A percentile compares a stretch with the other conserved stretches of the same genome.
These are phyloP conservation scores for Plasmopara viticola DNA, from an alignment of 352 stramenopile genomes.

Conservation along the genomic window DNA sequence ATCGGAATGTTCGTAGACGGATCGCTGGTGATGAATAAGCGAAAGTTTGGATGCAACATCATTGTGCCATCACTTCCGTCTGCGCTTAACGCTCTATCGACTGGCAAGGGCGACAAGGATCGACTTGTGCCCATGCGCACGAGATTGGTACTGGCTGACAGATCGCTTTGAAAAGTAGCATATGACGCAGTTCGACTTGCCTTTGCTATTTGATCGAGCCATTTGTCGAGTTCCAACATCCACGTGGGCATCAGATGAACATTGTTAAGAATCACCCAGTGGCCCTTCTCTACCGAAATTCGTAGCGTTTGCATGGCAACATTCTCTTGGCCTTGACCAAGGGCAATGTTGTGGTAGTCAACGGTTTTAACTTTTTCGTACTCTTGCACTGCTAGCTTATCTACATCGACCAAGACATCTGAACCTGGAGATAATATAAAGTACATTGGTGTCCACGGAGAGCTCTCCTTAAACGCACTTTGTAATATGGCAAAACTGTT, in stretches of 20 bases:
- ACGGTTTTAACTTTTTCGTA: constrained; percentile 90
- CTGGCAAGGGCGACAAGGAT: constrained; percentile 12
- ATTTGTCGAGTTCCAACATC: constrained; percentile 90
- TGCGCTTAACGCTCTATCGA: background rate
- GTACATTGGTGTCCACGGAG: constrained; percentile 94
- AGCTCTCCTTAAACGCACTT: constrained; percentile 91
- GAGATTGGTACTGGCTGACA: constrained; percentile 19
- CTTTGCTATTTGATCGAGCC: constrained; percentile 81
- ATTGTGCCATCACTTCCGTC: constrained; percentile 9
- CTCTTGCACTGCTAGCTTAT: constrained; percentile 90
- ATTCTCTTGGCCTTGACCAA: constrained; percentile 91
- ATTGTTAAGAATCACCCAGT: constrained; percentile 95
- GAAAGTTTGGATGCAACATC: constrained; percentile 69
- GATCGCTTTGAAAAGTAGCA: constrained; percentile 20
- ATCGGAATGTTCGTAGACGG: constrained; percentile 82
- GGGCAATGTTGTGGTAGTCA: constrained; percentile 94
- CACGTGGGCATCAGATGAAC: constrained; percentile 93
- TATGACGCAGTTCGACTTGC: constrained; percentile 49
- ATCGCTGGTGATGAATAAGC: constrained; percentile 88
- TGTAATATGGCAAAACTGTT: constrained; percentile 94
- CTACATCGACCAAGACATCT: constrained; percentile 94
- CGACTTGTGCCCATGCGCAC: constrained; percentile 19
- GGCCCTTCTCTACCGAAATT: constrained; percentile 84
- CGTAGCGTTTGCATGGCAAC: constrained; percentile 87
- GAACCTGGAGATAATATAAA: constrained; percentile 96